Evolutionary conservation across 164 flowering plant species (phyloP).

Genomic region (Tetracentron sinense): DNA sequence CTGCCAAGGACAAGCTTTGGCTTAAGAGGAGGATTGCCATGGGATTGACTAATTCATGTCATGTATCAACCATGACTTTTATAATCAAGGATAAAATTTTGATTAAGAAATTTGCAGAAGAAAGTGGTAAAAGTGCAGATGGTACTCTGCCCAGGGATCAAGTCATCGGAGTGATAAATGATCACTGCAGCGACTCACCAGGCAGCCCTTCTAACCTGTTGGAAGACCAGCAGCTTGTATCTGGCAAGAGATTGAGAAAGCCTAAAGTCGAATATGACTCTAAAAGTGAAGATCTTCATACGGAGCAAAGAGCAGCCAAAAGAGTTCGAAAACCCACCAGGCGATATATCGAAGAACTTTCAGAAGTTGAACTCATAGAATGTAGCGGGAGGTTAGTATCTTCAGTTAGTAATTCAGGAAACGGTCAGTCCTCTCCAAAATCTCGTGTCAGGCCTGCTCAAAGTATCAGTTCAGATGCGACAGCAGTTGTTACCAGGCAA

Average conservation of each 20-base stretch:
- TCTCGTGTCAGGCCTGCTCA: slow-evolving; percentile 28
- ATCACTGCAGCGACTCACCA: slow-evolving; percentile 22
- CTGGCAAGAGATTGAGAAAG: slow-evolving; percentile 31
- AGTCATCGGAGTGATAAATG: slow-evolving; percentile 15
- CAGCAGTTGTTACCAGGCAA: slow-evolving; percentile 47
- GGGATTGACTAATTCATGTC: slow-evolving; percentile 87
- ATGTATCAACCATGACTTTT: slow-evolving; percentile 60
- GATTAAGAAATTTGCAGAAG: slow-evolving; percentile 34
- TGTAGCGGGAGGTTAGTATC: slow-evolving; percentile 36
- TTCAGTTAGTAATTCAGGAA: slow-evolving; percentile 29
- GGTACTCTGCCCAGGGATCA: slow-evolving; percentile 11
- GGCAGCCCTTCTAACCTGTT: slow-evolving; percentile 12
- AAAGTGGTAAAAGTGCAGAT: slow-evolving; percentile 20
- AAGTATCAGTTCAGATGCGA: slow-evolving; percentile 29
- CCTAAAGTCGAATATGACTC: slow-evolving; percentile 20
- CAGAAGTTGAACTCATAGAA: slow-evolving; percentile 63
- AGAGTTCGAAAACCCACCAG: slow-evolving; percentile 89
- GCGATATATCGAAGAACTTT: slow-evolving; percentile 91
- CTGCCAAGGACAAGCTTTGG: slow-evolving; percentile 93
- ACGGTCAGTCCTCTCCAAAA: slow-evolving; percentile 25
- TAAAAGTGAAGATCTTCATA: slow-evolving; percentile 35
- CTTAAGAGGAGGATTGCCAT: slow-evolving; percentile 90
- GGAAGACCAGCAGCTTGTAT: slow-evolving; percentile 23
- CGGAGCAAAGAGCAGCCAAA: slow-evolving; percentile 51
- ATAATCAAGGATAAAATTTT: slow-evolving; percentile 50